Conservation (phyloP, 192 early-diverging fungal species). For the Backusella psychrophila region DNA sequence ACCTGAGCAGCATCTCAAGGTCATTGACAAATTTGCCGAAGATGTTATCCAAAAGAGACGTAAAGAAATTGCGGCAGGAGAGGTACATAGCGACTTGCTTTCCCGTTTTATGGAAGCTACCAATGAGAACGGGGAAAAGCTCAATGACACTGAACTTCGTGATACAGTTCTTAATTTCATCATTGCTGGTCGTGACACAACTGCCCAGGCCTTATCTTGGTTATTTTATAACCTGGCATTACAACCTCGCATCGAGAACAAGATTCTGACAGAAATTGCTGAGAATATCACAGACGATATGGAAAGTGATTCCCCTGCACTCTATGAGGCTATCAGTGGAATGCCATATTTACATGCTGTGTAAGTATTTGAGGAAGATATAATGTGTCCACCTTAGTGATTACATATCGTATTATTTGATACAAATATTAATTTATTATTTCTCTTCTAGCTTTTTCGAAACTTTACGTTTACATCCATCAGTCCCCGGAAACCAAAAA, state of each 20-base stretch:
- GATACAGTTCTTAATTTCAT: slow-evolving; percentile 38
- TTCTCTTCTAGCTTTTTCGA: slow-evolving; percentile 38
- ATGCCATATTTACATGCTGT: slow-evolving; percentile 39
- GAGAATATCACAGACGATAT: slow-evolving; percentile 26
- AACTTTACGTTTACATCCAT: slow-evolving; percentile 62
- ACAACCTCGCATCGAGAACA: slow-evolving; percentile 41
- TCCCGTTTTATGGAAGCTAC: slow-evolving; percentile 31
- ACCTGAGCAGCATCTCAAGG: slow-evolving; percentile 24
- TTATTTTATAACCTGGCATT: slow-evolving; percentile 40
- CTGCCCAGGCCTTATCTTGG: slow-evolving; percentile 52
- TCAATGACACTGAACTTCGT: slow-evolving; percentile 32
- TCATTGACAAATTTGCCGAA: slow-evolving; percentile 26
- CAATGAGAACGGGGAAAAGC: slow-evolving; percentile 23
- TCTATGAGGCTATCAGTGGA: slow-evolving; percentile 29
- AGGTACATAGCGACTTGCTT: slow-evolving; percentile 19
- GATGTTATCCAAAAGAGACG: slow-evolving; percentile 29
- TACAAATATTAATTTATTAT: neutral
- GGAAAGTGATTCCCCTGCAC: slow-evolving; percentile 12
- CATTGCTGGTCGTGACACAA: slow-evolving; percentile 48
- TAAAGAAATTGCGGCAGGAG: slow-evolving; percentile 8
- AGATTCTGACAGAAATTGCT: slow-evolving; percentile 40
- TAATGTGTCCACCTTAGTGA: too few species aligned
- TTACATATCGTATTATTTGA: neutral
- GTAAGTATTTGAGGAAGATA: slow-evolving; percentile 16
- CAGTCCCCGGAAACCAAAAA: slow-evolving; percentile 61